These are phyloP conservation scores for Peziza echinospora DNA, from an alignment of 495 filamentous ascomycete genomes.

Conservation along the genomic window DNA sequence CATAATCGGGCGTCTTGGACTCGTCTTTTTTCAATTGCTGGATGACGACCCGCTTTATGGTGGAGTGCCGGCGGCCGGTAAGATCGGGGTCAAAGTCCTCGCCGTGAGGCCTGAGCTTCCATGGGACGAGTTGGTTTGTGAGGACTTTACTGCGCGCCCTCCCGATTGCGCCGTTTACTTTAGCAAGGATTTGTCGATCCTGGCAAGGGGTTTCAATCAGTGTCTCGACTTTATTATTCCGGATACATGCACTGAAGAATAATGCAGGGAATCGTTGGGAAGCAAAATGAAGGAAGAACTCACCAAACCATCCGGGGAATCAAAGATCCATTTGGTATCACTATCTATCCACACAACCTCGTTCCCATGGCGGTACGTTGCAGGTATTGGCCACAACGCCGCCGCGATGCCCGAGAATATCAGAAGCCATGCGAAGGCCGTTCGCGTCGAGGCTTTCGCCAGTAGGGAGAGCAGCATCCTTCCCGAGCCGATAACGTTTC, in stretches of 20 bases:
- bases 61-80: slow-evolving; percentile 21
- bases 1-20: slow-evolving; percentile 33
- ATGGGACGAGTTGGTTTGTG: slow-evolving; percentile 42
- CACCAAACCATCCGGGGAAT: background rate
- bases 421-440: too few species aligned
- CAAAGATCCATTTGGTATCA: slow-evolving; percentile 7
- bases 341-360: slow-evolving; percentile 16
- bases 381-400: slow-evolving; percentile 21
- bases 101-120: slow-evolving; percentile 46
- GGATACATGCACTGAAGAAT: background rate
- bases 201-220: background rate
- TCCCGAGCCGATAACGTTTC: too few species aligned
- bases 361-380: slow-evolving; percentile 13
- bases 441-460: too few species aligned
- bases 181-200: background rate
- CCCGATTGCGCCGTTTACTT: slow-evolving; percentile 2
- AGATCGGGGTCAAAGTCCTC: slow-evolving; percentile 37
- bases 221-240: background rate
- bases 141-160: slow-evolving; percentile 33
- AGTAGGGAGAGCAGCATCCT: too few species aligned
- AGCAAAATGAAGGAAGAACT: background rate
- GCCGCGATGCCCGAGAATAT: background rate
- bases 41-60: slow-evolving; percentile 34
- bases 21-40: slow-evolving; percentile 34
- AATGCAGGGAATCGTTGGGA: background rate